Evolutionary conservation across 352 stramenopile species (phyloP).

Genomic region (Globisporangium nagaii): DNA sequence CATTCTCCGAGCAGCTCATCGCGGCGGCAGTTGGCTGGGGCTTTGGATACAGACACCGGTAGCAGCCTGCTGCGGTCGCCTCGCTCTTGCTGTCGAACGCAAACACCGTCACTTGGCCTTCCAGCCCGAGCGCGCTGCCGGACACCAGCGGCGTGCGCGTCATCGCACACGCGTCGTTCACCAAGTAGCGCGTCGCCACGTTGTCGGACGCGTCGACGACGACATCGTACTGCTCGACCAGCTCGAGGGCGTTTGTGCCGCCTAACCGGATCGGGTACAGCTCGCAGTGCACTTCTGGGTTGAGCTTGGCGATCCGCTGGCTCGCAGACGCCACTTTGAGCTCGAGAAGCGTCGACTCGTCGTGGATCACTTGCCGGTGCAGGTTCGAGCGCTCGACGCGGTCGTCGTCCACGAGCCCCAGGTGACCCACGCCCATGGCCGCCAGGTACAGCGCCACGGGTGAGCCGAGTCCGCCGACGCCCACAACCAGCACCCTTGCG

Average conservation of each 20-base stretch:
- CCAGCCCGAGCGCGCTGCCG: conserved; percentile 92
- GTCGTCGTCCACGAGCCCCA: conserved; percentile 96
- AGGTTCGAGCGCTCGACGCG: conserved; percentile 95
- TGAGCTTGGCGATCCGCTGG: conserved; percentile 43
- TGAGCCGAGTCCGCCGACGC: conserved; percentile 94
- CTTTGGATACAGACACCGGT: conserved; percentile 96
- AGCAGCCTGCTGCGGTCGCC: conserved; percentile 71
- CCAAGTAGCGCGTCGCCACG: conserved; percentile 91
- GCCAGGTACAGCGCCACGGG: conserved; percentile 94
- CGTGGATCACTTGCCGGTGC: conserved; percentile 95
- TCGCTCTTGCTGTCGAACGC: conserved; percentile 39
- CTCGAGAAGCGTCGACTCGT: conserved; percentile 62
- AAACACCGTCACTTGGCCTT: conserved; percentile 97
- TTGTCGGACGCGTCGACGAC: conserved; percentile 97
- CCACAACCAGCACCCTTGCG: conserved; percentile 88
- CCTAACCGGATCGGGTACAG: conserved; percentile 51
- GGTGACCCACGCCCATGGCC: conserved; percentile 88
- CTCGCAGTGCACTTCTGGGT: conserved; percentile 76
- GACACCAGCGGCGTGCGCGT: conserved; percentile 87
- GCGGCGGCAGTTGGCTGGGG: conserved; percentile 35
- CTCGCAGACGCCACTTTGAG: conserved; percentile 91
- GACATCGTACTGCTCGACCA: conserved; percentile 82
- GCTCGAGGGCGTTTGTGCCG: conserved; percentile 67
- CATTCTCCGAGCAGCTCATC: conserved; percentile 93
- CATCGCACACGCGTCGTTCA: conserved; percentile 93